Conservation (phyloP, 1,284 basidiomycete species). For the Lentinula novae-zelandiae region DNA sequence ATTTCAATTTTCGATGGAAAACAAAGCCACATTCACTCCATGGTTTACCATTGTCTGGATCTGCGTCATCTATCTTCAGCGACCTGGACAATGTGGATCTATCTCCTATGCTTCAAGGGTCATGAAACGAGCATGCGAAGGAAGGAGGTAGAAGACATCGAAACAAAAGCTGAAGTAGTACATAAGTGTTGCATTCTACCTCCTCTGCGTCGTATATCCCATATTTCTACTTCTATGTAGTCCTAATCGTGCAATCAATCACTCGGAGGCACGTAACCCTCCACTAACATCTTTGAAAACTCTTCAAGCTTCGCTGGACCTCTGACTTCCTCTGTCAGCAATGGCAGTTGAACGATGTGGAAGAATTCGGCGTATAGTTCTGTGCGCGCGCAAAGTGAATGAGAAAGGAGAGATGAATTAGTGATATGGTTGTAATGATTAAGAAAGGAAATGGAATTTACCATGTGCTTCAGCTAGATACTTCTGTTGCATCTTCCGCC, state of each 20-base stretch:
- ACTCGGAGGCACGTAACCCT: constrained; percentile 38
- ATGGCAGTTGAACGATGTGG: constrained; percentile 89
- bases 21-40: no score
- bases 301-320: constrained; percentile 90
- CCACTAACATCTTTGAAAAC: constrained; percentile 84
- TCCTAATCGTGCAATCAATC: not conserved
- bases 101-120: no score
- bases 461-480: constrained; percentile 87
- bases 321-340: constrained; percentile 95
- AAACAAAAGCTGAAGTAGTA: no score
- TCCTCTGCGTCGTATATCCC: no score
- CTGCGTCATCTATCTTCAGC: no score
- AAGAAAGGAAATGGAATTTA: not conserved
- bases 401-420: not conserved
- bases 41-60: no score
- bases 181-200: not conserved
- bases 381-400: not conserved
- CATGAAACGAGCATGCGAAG: no score
- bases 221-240: not conserved
- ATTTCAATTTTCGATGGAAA: no score
- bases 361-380: constrained; percentile 78
- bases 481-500: constrained; percentile 98
- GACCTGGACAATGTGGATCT: no score
- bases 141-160: no score
- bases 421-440: not conserved